Evolutionary conservation across 768 basidiomycete species (phyloP).

Genomic region (Naganishia vaughanmartiniae): DNA sequence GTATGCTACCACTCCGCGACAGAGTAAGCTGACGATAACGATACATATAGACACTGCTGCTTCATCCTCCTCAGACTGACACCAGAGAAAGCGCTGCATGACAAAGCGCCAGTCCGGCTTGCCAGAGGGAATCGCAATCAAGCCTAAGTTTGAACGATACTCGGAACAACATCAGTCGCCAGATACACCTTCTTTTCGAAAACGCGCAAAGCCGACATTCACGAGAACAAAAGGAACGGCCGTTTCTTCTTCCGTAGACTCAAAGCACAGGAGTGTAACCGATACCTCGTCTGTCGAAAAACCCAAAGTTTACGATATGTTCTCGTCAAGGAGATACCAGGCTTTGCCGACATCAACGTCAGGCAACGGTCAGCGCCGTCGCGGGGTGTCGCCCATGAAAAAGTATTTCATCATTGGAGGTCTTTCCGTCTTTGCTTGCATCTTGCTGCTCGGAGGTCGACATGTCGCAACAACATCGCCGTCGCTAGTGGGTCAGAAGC

Average conservation of each 20-base stretch:
- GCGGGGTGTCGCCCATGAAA: conserved; percentile 44
- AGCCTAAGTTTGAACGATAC: not conserved
- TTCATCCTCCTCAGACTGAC: not conserved
- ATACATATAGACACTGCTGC: not conserved
- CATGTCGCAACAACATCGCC: conserved; percentile 18
- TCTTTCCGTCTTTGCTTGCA: conserved; percentile 32
- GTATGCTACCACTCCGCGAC: not conserved
- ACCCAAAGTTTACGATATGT: conserved; percentile 35
- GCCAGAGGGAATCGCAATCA: not conserved
- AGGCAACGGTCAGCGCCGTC: conserved; percentile 36
- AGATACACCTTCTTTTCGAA: conserved; percentile 2
- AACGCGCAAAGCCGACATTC: conserved; percentile 13
- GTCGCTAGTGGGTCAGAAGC: conserved; percentile 17
- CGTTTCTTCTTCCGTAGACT: not conserved
- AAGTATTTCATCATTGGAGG: conserved; percentile 44
- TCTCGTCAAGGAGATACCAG: conserved; percentile 46
- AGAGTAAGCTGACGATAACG: not conserved
- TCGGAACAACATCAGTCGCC: not conserved
- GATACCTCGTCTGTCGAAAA: not conserved
- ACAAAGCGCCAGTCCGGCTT: not conserved
- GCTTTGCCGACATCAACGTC: conserved; percentile 41
- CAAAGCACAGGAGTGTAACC: not conserved
- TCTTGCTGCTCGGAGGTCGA: conserved; percentile 37
- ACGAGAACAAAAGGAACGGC: not conserved
- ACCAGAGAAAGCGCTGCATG: conserved; percentile 9